Base-by-base conservation (phyloP, 371 early-diverging fungal species). In the Apophysomyces elegans region DNA sequence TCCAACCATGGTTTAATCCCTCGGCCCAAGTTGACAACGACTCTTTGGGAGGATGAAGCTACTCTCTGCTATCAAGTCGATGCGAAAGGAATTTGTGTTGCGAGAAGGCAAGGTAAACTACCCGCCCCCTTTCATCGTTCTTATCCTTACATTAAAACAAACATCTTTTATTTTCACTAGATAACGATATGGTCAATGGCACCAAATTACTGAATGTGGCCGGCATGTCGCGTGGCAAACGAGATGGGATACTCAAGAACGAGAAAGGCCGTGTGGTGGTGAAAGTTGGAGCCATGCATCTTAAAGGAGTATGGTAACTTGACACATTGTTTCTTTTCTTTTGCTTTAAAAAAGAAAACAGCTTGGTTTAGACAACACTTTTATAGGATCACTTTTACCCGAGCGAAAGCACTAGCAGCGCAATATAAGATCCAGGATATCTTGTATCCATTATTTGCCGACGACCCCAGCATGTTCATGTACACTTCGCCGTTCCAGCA, bases 231-330 rank as follows among this genome's bases (percentile, higher is more conserved):
- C 88, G 94, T 18, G 94, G 94, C 61, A 92, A 91, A 73, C 85
- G 94, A n/a, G 94, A 94, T 67, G 91, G 92, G 16, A 93, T 94
- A 58, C 81, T 94, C 37, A 94, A 94, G 76, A 91, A 91, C 64
- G 94, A 94, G 70, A 89, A 88, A 68, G 93, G 90, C 16, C 83
- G 94, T 56, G 86, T 87, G 18, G 94, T 94, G 7, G 90, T 94
- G 60, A 94, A 94, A 71, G 91, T 90, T 3, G 94, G 94, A 16
- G 89, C 93, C 1, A 93, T 94, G 93, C 90, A 91, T 65, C 80
- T 94, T 37, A 94, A 94, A 70, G 94, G 94, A n/a, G 94, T 94
- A 56, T 94, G 94, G 94, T 85, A 79, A 76, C 32, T 26, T 26
- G 32, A 26, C 32, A 26, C 32, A 26, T 26, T 26, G 26, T 26